These are phyloP conservation scores for Camelina laxa DNA, from an alignment of 345 rosid species.

Conservation along the genomic window DNA sequence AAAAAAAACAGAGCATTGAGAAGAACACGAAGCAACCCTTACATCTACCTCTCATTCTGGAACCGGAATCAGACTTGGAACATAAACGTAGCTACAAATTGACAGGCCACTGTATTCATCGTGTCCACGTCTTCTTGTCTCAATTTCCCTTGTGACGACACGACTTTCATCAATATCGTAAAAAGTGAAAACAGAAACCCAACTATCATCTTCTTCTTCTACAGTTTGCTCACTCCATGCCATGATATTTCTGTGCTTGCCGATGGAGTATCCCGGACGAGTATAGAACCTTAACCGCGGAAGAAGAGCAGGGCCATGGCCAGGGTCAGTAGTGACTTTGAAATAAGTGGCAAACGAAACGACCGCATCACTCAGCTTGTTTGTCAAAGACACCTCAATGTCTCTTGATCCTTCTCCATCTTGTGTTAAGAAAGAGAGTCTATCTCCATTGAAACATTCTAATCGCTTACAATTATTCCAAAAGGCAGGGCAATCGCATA, in stretches of 20 bases:
- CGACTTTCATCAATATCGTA: conserved; percentile 2
- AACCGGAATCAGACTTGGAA: conserved; percentile 10
- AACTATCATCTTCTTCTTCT: neutral
- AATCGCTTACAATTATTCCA: neutral
- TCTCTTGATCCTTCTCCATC: neutral
- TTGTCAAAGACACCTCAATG: neutral
- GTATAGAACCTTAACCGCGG: neutral
- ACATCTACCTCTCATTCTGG: neutral
- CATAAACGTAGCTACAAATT: neutral
- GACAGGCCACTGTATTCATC: neutral
- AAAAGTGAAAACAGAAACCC: neutral
- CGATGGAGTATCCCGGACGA: neutral
- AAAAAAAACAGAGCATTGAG: conserved; percentile 5
- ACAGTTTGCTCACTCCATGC: neutral
- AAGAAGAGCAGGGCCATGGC: neutral
- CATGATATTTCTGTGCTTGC: neutral
- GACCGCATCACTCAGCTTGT: neutral
- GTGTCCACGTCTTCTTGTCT: neutral
- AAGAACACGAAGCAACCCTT: neutral
- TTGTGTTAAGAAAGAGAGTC: neutral
- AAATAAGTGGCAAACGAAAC: neutral
- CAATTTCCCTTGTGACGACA: neutral
- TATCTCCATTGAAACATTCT: neutral
- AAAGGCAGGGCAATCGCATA: neutral
- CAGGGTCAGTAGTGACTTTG: neutral